These are phyloP conservation scores for Balansia obtecta DNA, from an alignment of 2,329 filamentous ascomycete genomes.

Conservation along the genomic window DNA sequence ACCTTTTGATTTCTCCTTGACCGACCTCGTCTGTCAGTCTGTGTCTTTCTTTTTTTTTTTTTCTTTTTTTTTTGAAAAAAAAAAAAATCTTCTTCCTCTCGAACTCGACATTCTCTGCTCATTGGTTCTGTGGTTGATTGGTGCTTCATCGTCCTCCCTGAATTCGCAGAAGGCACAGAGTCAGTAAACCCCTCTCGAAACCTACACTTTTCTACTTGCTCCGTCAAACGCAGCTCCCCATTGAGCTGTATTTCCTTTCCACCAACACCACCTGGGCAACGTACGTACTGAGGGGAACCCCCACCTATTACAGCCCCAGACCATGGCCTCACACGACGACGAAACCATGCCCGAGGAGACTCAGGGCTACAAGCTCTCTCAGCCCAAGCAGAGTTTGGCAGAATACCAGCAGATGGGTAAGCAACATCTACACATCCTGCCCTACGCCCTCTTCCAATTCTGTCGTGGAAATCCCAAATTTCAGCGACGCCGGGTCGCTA, in stretches of 20 bases:
- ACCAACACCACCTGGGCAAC: neutral
- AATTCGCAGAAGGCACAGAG: neutral
- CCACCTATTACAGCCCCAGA: neutral
- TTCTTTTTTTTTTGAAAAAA: neutral
- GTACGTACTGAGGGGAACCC: neutral
- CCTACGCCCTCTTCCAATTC: neutral
- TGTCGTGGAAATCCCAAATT: neutral
- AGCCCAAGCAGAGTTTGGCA: constrained; percentile 91
- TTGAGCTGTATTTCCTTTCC: neutral
- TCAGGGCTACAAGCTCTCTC: constrained; percentile 93
- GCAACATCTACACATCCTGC: constrained; percentile 17
- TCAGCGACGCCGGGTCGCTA: neutral
- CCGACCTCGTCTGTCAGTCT: constrained; percentile 5
- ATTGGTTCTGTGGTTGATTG: neutral
- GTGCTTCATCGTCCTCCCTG: neutral
- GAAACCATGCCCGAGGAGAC: constrained; percentile 81
- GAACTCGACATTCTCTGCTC: neutral
- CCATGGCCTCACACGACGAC: constrained; percentile 59
- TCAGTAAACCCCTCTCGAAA: neutral
- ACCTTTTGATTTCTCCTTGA: constrained; percentile 6
- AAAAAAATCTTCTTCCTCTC: neutral
- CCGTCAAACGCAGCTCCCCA: neutral
- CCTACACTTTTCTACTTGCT: neutral
- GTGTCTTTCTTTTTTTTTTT: constrained; percentile 1
- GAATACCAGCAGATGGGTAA: constrained; percentile 89